These are phyloP conservation scores for Exophiala sp. DNA, from an alignment of 2,329 filamentous ascomycete genomes.

Conservation along the genomic window DNA sequence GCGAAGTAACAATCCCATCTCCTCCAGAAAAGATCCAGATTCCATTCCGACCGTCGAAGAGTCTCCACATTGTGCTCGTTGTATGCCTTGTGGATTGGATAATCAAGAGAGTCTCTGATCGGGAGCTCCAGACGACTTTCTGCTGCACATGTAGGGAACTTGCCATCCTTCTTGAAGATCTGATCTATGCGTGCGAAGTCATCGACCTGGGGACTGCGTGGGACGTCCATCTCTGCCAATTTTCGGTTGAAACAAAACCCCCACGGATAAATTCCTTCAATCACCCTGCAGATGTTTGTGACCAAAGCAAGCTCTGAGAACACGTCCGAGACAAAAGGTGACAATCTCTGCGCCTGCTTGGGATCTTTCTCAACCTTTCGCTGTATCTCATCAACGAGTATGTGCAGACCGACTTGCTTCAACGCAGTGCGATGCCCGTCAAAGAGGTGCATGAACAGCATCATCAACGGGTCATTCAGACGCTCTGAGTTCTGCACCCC, in stretches of 20 bases:
- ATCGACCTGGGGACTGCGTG: neutral
- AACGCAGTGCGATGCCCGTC: too few species aligned
- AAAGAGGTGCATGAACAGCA: too few species aligned
- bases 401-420: too few species aligned
- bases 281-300: slow-evolving; percentile 43
- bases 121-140: slow-evolving; percentile 1
- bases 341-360: too few species aligned
- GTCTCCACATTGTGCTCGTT: slow-evolving; percentile 45
- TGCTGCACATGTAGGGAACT: neutral
- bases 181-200: neutral
- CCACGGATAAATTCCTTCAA: slow-evolving; percentile 49
- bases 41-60: slow-evolving; percentile 47
- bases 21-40: slow-evolving; percentile 50
- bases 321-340: slow-evolving; percentile 1
- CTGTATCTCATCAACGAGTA: too few species aligned
- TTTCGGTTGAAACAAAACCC: slow-evolving; percentile 38
- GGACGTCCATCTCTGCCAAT: slow-evolving; percentile 12
- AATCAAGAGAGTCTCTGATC: slow-evolving; percentile 41
- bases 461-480: too few species aligned
- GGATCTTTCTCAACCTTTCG: too few species aligned
- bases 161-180: neutral
- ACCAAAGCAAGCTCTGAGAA: slow-evolving; percentile 49
- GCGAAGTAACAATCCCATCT: slow-evolving; percentile 31
- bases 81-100: slow-evolving; percentile 47
- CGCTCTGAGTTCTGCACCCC: too few species aligned